phyloP scores from a whole-genome alignment of 78 protist species.

The Mastigamoeba balamuthi region DNA sequence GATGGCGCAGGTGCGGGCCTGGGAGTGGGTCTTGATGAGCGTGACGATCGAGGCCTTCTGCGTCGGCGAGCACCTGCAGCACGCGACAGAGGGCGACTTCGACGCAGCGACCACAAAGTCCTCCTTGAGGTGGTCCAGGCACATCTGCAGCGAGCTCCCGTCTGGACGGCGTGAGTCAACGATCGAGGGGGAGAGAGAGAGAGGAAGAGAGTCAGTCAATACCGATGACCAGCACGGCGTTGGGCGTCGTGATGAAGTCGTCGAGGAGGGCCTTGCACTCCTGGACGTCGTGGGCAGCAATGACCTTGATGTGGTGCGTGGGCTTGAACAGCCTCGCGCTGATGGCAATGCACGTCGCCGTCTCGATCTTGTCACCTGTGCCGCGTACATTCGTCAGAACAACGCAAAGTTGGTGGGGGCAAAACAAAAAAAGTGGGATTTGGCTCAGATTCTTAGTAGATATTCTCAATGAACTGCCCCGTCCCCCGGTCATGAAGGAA shows the following conservation, averaged over 20 bases:
- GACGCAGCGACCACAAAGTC: conserved; percentile 59
- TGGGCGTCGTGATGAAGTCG: conserved; percentile 47
- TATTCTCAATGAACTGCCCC: too few species aligned
- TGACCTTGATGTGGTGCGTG: conserved; percentile 34
- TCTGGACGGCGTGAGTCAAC: conserved; percentile 19
- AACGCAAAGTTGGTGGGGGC: neutral
- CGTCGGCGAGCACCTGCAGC: conserved; percentile 90
- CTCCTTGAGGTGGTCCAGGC: conserved; percentile 41
- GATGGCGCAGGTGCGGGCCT: conserved; percentile 65
- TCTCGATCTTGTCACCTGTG: conserved; percentile 67
- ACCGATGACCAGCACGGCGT: conserved; percentile 57
- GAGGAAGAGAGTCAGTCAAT: too few species aligned
- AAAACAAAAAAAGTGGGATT: neutral
- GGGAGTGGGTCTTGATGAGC: conserved; percentile 47
- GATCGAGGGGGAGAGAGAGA: too few species aligned
- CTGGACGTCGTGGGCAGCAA: conserved; percentile 13
- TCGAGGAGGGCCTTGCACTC: conserved; percentile 30
- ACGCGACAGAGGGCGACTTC: conserved; percentile 77
- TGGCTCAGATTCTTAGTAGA: neutral
- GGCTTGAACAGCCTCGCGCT: conserved; percentile 62
- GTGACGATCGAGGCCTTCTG: conserved; percentile 85
- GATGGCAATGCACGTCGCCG: conserved; percentile 85
- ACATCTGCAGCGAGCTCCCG: conserved; percentile 64
- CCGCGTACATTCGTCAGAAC: neutral
- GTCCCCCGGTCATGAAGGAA: neutral